Evolutionary conservation across 257 asterid species (phyloP), one percentile per base, ranked within the genome.

Genomic region (Cordia subcordata): DNA sequence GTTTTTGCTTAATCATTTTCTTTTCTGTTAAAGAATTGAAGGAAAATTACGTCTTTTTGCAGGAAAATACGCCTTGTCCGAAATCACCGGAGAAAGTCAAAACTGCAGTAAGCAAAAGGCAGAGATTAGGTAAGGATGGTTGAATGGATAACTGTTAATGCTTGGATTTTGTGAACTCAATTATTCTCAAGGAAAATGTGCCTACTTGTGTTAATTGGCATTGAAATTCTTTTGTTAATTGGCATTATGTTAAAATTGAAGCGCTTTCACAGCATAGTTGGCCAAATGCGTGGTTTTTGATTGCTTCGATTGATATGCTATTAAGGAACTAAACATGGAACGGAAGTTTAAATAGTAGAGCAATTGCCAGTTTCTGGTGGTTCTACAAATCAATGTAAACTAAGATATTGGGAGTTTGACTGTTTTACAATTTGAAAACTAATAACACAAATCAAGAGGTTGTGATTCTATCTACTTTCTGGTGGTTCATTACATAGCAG

Each of bases 61-160:
- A 92, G 96, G 96, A 86, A 40, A 77, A 74, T 59, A 33, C 72
- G 23, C 73, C 62, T 39, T 92, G 96, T 64, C 96, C 99, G 0
- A 72, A 70, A 68, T 88, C 96, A 47, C 96, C 96, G 0, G 96
- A 82, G 81, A 92, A 86, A 65, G 54, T 73, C 39, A 81, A 73
- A 64, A 79, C 81, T 21, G 56, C 58, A 45, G 53, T 71, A 69
- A 72, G 87, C 81, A 91, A 91, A 75, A 77, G 92, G 47, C 88
- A 57, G 47, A 86, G 79, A 63, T 55, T 81, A 18, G 95, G 98
- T 88, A 68, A 68, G 72, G 8, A 11, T 37, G n/a, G 15, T 40
- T 22, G 19, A 14, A 13, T 38, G 16, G 17, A n/a, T 56, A 27
- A 12, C 16, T 65, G 1, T n/a, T 54, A 40, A 27, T 42, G 10